phyloP scores from a whole-genome alignment of 208 protist genomes.

The Phytomonas serpens region DNA sequence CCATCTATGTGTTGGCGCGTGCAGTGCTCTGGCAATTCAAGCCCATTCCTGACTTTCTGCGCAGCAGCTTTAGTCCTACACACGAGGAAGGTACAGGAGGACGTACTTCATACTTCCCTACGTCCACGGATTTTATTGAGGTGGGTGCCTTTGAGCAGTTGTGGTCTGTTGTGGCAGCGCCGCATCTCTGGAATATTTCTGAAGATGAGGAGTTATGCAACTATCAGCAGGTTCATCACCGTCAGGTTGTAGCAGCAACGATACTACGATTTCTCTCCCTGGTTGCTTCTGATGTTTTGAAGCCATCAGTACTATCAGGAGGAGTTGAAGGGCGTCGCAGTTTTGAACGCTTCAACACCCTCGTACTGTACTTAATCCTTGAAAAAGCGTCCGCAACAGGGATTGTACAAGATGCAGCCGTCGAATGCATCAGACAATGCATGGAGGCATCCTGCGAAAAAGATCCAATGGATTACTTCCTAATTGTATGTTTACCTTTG shows the following conservation, averaged over 20 bases:
- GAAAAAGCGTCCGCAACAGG: conserved; percentile 67
- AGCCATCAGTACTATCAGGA: conserved; percentile 4
- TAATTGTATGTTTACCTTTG: conserved; percentile 34
- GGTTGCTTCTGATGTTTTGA: conserved; percentile 20
- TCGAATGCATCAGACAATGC: conserved; percentile 39
- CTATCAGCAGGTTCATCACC: conserved; percentile 70
- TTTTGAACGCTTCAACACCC: conserved; percentile 38
- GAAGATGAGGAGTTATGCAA: conserved; percentile 66
- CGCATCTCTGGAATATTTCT: conserved; percentile 79
- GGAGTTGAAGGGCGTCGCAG: conserved; percentile 15
- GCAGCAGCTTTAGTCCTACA: background rate
- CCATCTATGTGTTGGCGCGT: conserved; percentile 66
- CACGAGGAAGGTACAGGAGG: background rate
- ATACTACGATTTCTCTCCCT: conserved; percentile 60
- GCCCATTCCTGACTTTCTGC: conserved; percentile 15
- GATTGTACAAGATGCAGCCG: conserved; percentile 48
- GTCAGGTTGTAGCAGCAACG: conserved; percentile 62
- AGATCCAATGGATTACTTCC: conserved; percentile 45
- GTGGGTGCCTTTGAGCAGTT: conserved; percentile 68
- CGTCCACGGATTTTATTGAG: conserved; percentile 36
- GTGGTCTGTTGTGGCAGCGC: conserved; percentile 63
- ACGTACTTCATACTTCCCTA: conserved; percentile 14
- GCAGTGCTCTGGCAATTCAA: conserved; percentile 79
- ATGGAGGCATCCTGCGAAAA: conserved; percentile 22
- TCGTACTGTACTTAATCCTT: conserved; percentile 79